Evolutionary conservation across 768 basidiomycete species (phyloP), one percentile per base, ranked within the genome.

Genomic region (Mycena belliarum): DNA sequence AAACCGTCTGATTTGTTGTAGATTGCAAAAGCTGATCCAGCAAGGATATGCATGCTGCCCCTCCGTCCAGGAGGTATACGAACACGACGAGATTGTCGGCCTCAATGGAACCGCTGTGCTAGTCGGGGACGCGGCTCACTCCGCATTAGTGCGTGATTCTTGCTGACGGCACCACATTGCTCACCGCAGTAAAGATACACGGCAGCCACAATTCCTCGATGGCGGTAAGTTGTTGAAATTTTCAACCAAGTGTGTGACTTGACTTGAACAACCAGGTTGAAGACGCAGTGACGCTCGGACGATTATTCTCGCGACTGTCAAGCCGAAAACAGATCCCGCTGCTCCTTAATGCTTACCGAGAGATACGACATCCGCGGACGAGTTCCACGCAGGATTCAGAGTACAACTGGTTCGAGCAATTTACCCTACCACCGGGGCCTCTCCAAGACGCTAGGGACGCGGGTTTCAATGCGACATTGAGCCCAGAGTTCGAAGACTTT

Each of bases 261-360:
- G 7, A 49, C 7, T 15, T 11, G 29, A 48, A 29, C 25, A 23
- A 14, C 29, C 50, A 75, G 73, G 62, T 72, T 45, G 72, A 75
- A 58, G 73, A 74, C 20, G 68, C 72, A 1, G 70, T 66, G 16
- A 73, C 71, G 12, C 68, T 79, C 11, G 76, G 76, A 1, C 69
- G 73, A 49, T 69, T 84, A 14, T 76, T 84, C 61, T 79, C 82
- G 0, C 76, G 68, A 24, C 64, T 82, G 37, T 69, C 75, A 0
- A 67, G 71, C 23, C 66, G 60, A 20, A 52, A 70, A 0, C 82
- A 81, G 55, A 73, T 84, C 18, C 54, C 63, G 0, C 60, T 70
- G 6, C 71, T 84, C 14, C 68, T 84, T 18, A 67, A 68, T 9
- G 80, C 80, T 0, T 83, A 82, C 59, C 64, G 82, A 49, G 68